Evolutionary conservation across 2,329 filamentous ascomycete genomes (phyloP).

Genomic region (Trichocomaceae sp.): DNA sequence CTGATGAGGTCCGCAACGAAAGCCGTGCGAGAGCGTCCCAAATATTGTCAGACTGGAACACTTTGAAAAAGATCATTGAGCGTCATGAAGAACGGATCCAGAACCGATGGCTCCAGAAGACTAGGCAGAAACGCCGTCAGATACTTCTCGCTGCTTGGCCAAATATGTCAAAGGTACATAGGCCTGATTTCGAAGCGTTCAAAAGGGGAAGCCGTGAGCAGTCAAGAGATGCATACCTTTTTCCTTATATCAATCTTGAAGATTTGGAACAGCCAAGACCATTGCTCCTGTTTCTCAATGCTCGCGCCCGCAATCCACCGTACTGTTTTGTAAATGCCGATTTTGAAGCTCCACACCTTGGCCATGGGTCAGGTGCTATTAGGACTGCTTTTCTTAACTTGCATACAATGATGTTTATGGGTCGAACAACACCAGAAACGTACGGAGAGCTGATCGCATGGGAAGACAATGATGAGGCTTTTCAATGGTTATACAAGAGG

Average conservation of each 20-base stretch:
- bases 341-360: background rate
- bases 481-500: background rate
- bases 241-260: background rate
- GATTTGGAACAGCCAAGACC: background rate
- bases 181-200: slow-evolving; percentile 1
- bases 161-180: background rate
- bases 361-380: background rate
- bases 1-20: background rate
- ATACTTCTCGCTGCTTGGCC: background rate
- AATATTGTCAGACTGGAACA: background rate
- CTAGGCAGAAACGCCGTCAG: background rate
- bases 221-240: background rate
- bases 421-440: background rate
- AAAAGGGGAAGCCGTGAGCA: background rate
- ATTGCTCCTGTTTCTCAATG: background rate
- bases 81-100: background rate
- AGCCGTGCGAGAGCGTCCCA: background rate
- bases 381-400: background rate
- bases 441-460: background rate
- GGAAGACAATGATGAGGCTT: background rate
- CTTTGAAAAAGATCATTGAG: background rate
- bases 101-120: background rate
- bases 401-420: background rate
- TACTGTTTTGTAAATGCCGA: background rate
- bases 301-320: background rate